Conservation (phyloP, 352 stramenopile species). For the Globisporangium ultimum region DNA sequence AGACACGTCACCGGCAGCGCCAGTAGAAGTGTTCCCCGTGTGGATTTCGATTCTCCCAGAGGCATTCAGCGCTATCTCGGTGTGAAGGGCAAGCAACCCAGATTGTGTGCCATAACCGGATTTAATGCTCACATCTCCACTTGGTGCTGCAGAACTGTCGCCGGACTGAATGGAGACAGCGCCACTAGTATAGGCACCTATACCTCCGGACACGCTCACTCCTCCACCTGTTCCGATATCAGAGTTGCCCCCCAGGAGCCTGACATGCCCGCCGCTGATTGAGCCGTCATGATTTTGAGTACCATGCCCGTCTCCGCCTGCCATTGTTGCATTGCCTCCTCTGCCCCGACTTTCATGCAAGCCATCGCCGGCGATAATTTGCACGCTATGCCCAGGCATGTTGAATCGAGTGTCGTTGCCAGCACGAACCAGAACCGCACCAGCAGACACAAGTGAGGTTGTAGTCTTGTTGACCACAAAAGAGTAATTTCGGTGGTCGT, state of each 20-base stretch:
- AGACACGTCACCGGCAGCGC: constrained; percentile 27
- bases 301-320: constrained; percentile 66
- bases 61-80: constrained; percentile 18
- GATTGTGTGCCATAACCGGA: constrained; percentile 16
- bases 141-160: constrained; percentile 31
- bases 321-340: constrained; percentile 71
- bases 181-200: constrained; percentile 41
- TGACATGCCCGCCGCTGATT: constrained; percentile 68
- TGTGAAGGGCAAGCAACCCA: constrained; percentile 26
- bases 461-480: constrained; percentile 37
- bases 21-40: constrained; percentile 30
- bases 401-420: constrained; percentile 74
- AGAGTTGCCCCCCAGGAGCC: constrained; percentile 62
- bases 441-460: constrained; percentile 37
- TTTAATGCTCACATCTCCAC: constrained; percentile 45
- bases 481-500: constrained; percentile 31
- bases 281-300: constrained; percentile 68
- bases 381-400: constrained; percentile 45
- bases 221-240: constrained; percentile 56
- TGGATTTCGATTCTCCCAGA: constrained; percentile 40
- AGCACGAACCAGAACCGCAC: constrained; percentile 50
- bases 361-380: constrained; percentile 63
- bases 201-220: constrained; percentile 43
- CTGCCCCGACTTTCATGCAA: constrained; percentile 72
- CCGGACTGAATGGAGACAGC: constrained; percentile 48